Evolutionary conservation across 2,329 filamentous ascomycete genomes (phyloP).

Genomic region (Penicillium italicum): DNA sequence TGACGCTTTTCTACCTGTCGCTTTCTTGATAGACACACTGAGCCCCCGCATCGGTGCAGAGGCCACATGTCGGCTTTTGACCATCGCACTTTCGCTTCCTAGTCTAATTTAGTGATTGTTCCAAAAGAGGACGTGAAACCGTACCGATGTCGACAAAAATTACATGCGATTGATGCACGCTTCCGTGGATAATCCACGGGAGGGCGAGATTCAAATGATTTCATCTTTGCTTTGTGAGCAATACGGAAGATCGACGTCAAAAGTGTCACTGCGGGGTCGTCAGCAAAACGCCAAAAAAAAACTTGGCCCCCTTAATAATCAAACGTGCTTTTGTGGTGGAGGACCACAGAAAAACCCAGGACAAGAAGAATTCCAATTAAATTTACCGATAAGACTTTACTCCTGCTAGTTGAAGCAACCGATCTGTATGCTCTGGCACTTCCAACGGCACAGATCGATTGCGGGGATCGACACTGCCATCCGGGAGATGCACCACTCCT

Average conservation of each 20-base stretch:
- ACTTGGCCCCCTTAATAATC: conserved; percentile 7
- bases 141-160: conserved; percentile 20
- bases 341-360: too few relatives aligned
- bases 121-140: not conserved
- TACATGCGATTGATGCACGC: conserved; percentile 18
- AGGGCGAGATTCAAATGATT: conserved; percentile 4
- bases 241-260: conserved; percentile 3
- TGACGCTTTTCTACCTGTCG: conserved; percentile 11
- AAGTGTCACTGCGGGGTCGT: conserved; percentile 6
- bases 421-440: not conserved
- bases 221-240: conserved; percentile 6
- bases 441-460: conserved; percentile 3
- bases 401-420: conserved; percentile 2
- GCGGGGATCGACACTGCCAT: conserved; percentile 2
- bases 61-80: conserved; percentile 16
- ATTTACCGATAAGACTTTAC: not conserved
- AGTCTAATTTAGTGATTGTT: not conserved
- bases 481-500: not conserved
- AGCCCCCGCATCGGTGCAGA: conserved; percentile 16
- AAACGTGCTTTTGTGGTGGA: not conserved
- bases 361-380: too few relatives aligned
- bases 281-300: not conserved
- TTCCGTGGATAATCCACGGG: conserved; percentile 17
- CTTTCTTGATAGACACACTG: conserved; percentile 20
- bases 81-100: conserved; percentile 22